Evolutionary conservation across 345 rosid species (phyloP), one percentile per base, ranked within the genome.

Genomic region (Erysimum cheiranthoides): DNA sequence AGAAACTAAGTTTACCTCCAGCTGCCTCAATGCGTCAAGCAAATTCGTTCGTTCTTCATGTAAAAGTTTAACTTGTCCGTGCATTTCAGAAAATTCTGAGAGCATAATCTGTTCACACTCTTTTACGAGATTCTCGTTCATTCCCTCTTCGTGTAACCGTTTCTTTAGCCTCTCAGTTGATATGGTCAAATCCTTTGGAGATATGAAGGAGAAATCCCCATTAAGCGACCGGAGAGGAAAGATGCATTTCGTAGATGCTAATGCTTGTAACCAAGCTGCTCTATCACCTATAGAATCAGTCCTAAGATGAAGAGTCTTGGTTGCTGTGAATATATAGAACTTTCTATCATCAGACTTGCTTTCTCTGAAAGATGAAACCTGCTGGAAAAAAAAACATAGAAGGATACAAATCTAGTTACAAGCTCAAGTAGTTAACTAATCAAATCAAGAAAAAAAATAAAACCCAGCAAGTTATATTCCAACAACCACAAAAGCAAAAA

Each of bases 291-390:
- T 92, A 13, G 97, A 89, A 77, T 85, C 90, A 69, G 97, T 90
- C 80, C 99, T 86, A 65, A 95, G 64, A 83, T 95, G 99, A 80
- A 95, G 94, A 10, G 99, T 95, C 84, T 95, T 95, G 14, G 98
- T 92, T 28, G 98, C 97, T 71, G 98, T 95, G 70, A 95, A 90
- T 77, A 95, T 88, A 83, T 93, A 93, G 74, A 93, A 93, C 74
- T 88, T 85, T 84, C 89, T 75, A 68, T 90, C 93, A 67, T 95
- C 99, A 5, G 98, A 92, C 79, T 87, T 95, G 91, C 99, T 95
- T 85, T 92, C 99, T 43, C 99, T 84, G 82, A 92, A 95, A 43
- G 99, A 95, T 0, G 97, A 92, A 65, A 93, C 86, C 99, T 95
- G 94, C 79, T 54, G 73, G 56, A 79, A 47, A 30, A 83, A 71